Evolutionary conservation across 2,329 filamentous ascomycete genomes (phyloP).

Genomic region (Herpomyces periplanetae): DNA sequence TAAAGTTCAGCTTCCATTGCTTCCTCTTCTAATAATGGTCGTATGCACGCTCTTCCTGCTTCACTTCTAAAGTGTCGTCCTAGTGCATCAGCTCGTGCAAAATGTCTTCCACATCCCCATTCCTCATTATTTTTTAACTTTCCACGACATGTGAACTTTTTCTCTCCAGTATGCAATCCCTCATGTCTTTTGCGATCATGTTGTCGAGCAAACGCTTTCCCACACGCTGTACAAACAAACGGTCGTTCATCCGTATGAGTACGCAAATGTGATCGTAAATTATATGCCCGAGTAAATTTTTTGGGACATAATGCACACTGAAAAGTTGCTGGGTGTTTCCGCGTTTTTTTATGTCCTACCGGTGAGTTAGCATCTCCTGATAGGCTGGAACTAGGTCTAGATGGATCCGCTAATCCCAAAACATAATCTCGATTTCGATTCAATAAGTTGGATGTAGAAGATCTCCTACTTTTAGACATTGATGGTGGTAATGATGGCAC

Average conservation of each 20-base stretch:
- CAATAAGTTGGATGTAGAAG: conserved; percentile 13
- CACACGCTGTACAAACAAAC: conserved; percentile 84
- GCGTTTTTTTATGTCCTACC: conserved; percentile 28
- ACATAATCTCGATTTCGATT: conserved; percentile 34
- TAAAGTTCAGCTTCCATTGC: no score
- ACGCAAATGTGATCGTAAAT: conserved; percentile 64
- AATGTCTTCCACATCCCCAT: conserved; percentile 75
- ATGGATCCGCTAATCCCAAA: conserved; percentile 58
- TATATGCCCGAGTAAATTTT: conserved; percentile 81
- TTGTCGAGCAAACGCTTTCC: conserved; percentile 84
- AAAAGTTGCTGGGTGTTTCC: conserved; percentile 91
- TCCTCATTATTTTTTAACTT: conserved; percentile 41
- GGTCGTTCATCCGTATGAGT: conserved; percentile 91
- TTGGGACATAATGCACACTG: conserved; percentile 80
- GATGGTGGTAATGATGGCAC: conserved; percentile 10
- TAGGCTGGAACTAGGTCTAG: conserved; percentile 25
- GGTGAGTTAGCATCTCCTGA: conserved; percentile 10
- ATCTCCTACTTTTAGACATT: conserved; percentile 11
- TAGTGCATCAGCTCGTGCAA: conserved; percentile 73
- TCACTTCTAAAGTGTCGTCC: conserved; percentile 83
- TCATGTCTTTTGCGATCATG: conserved; percentile 93
- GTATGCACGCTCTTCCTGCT: conserved; percentile 79
- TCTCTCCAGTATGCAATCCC: conserved; percentile 76
- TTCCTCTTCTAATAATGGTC: conserved; percentile 82
- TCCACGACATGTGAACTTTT: conserved; percentile 89